Base-by-base conservation (phyloP, 495 filamentous ascomycete genomes). In the Ascobolus immersus region DNA sequence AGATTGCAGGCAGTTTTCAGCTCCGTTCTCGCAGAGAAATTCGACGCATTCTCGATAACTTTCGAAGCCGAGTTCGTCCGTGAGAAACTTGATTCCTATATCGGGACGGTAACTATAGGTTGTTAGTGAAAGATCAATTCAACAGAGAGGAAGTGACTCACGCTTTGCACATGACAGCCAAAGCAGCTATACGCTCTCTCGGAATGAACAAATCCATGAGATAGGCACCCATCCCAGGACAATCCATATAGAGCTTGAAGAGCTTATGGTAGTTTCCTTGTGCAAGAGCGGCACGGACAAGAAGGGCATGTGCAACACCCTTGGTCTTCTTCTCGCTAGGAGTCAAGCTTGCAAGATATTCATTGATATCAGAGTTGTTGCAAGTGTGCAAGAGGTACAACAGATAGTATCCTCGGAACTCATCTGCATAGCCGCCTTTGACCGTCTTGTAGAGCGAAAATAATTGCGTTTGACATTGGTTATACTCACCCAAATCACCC, bases 401-500 rank as follows among this genome's bases (percentile, higher is more conserved):
- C 56, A 99, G 94, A 67, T 89, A 89, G 69, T 99, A 99, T 38
- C 84, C 89, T 66, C 82, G 79, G 58, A 99, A 99, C 55, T 99
- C 86, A 50, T 72, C 72, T 36, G 81, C 67, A 58, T 90, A 77
- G 39, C 89, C 89, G 49, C 76, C 77, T 33, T 37, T 43, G 41
- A 76, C 71, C 55, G 76, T 67, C 51, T 64, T 62, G 53, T 99
- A 93, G 44, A 99, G 61, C 36, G 73, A 77, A 48, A 77, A 74
- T 48, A 99, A 66, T 59, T 94, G 86, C 39, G 86, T 92, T 61
- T 94, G 89, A 54, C 86, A 99, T 67, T 99, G 86, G 62, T 99
- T 99, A 80, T 94, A 99, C 86, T 99, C 86, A 99, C 86, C 84
- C 59, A 93, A 65, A 63, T 99, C 86, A 52, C 75, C 81, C 66